Percentiles rank a stretch among this genome's conserved stretches.
These are phyloP conservation scores for Atkinsonella texensis DNA, from an alignment of 2,329 filamentous ascomycete genomes.

Conservation along the genomic window DNA sequence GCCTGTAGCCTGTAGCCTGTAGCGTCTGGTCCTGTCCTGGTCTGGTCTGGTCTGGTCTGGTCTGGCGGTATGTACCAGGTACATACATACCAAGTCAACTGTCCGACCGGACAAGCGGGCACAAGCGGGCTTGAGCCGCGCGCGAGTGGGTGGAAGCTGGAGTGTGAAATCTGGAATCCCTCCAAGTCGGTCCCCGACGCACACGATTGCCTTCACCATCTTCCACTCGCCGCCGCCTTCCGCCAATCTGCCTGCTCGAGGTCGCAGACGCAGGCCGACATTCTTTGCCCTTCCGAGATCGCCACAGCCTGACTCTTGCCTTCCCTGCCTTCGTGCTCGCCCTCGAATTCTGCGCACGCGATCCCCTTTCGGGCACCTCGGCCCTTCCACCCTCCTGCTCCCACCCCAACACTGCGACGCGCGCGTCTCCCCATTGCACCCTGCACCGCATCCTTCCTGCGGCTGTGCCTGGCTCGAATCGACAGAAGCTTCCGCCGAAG, in stretches of 20 bases:
- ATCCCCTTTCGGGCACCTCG: slow-evolving; percentile 1
- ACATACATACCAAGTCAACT: too few species aligned
- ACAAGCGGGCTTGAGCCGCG: neutral
- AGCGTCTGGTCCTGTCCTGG: too few species aligned
- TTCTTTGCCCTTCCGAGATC: slow-evolving; percentile 8
- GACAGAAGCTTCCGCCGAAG: neutral
- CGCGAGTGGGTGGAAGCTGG: neutral
- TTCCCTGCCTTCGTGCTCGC: neutral
- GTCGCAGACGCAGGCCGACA: slow-evolving; percentile 11
- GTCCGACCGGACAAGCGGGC: too few species aligned
- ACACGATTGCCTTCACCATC: neutral
- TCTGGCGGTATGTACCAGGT: too few species aligned
- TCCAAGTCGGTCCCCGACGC: neutral
- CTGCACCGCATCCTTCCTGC: neutral
- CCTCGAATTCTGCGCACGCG: slow-evolving; percentile 3
- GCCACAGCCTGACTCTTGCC: neutral
- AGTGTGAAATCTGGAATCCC: neutral
- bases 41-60: too few species aligned
- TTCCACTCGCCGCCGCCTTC: slow-evolving; percentile 1
- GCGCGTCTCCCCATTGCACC: neutral
- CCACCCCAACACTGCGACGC: slow-evolving; percentile 2
- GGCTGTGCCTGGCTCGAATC: neutral
- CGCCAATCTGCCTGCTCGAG: slow-evolving; percentile 1
- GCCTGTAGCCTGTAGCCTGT: too few species aligned
- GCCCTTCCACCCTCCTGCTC: neutral